A percentile compares a stretch with the other conserved stretches of the same genome.
Evolutionary conservation across 2,329 filamentous ascomycete genomes (phyloP).

Genomic region (Aspergillus bombycis): DNA sequence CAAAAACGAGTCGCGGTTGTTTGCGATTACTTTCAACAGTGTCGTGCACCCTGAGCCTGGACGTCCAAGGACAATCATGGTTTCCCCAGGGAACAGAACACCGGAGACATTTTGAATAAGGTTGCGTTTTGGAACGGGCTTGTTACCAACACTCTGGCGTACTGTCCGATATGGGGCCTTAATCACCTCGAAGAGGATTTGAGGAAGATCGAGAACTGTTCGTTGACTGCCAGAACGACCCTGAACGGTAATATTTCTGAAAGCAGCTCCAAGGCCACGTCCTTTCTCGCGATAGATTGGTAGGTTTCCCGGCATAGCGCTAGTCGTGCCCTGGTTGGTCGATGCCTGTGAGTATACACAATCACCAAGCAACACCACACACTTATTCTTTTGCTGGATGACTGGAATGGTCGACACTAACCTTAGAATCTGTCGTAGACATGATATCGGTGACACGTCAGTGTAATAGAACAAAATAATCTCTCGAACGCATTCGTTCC

Average conservation of each 20-base stretch:
- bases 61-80: conserved; percentile 38
- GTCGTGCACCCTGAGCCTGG: conserved; percentile 68
- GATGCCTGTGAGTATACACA: no score
- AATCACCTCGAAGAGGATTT: not conserved
- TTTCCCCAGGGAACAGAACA: not conserved
- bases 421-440: no score
- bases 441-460: no score
- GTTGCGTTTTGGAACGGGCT: not conserved
- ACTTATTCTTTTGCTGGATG: no score
- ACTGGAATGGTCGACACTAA: no score
- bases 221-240: not conserved
- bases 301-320: not conserved
- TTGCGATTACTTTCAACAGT: conserved; percentile 79
- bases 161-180: not conserved
- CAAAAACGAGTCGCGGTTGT: conserved; percentile 64
- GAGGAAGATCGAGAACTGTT: not conserved
- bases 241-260: not conserved
- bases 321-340: no score
- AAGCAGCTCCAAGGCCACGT: not conserved
- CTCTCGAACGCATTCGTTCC: no score
- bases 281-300: not conserved
- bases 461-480: no score
- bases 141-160: not conserved
- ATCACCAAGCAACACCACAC: no score
- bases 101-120: not conserved